Conservation (phyloP, 176 grass and related monocot genomes). For the Oryza longistaminata region DNA sequence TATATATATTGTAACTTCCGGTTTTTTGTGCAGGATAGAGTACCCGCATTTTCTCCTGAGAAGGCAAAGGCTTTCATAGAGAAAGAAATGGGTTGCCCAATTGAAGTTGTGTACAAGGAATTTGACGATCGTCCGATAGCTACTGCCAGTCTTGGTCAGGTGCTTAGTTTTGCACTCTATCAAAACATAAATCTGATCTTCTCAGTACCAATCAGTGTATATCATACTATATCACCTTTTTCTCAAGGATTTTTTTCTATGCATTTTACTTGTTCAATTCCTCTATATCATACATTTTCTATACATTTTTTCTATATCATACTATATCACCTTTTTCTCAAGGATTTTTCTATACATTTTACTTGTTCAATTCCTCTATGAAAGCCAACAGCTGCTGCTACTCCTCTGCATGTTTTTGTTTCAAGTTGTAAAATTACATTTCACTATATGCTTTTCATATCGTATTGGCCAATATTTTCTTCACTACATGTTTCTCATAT, state of each 20-base stretch:
- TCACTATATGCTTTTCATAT: background rate
- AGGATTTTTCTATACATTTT: background rate
- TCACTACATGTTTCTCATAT: background rate
- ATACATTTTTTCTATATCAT: background rate
- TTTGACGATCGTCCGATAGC: slow-evolving; percentile 91
- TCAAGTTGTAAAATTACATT: no score
- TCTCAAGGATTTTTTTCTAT: slow-evolving; percentile 1
- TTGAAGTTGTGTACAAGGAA: slow-evolving; percentile 86
- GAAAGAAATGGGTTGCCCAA: slow-evolving; percentile 75
- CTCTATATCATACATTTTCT: background rate
- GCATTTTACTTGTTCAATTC: background rate
- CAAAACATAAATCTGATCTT: slow-evolving; percentile 8
- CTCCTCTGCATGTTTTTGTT: background rate
- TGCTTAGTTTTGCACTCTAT: slow-evolving; percentile 47
- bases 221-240: slow-evolving; percentile 24
- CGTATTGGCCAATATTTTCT: no score
- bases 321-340: slow-evolving; percentile 25
- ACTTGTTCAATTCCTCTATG: background rate
- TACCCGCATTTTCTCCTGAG: slow-evolving; percentile 95
- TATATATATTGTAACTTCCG: background rate
- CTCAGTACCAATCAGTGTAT: background rate
- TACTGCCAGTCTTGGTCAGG: slow-evolving; percentile 98
- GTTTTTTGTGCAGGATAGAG: slow-evolving; percentile 70
- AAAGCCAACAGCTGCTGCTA: background rate
- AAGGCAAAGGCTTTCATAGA: slow-evolving; percentile 83